These are phyloP conservation scores for Primulina tabacum DNA, from an alignment of 257 asterid species.

Conservation along the genomic window DNA sequence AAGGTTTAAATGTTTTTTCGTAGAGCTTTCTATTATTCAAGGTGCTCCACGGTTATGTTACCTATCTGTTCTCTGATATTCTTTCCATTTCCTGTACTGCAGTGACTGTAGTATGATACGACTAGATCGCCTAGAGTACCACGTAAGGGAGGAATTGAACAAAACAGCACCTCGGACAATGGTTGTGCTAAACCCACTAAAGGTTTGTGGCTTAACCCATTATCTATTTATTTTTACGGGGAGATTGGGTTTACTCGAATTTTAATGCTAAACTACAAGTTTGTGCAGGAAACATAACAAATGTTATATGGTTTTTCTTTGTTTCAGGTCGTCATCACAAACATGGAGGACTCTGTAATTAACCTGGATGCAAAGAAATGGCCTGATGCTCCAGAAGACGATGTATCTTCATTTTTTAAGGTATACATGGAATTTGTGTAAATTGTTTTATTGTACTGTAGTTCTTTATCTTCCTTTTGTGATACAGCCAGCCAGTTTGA, in stretches of 20 bases:
- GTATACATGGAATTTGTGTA: slow-evolving; percentile 28
- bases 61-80: slow-evolving; percentile 19
- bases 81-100: slow-evolving; percentile 31
- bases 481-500: not conserved
- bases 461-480: not conserved
- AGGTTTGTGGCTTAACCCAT: slow-evolving; percentile 42
- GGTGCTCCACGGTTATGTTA: slow-evolving; percentile 14
- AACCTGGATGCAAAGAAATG: slow-evolving; percentile 88
- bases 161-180: slow-evolving; percentile 68
- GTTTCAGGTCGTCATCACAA: slow-evolving; percentile 74
- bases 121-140: slow-evolving; percentile 78
- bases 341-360: slow-evolving; percentile 59
- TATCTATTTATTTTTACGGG: not conserved
- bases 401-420: slow-evolving; percentile 64
- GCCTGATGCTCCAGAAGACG: slow-evolving; percentile 85
- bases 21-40: not conserved
- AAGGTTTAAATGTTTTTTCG: slow-evolving; percentile 46
- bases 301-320: slow-evolving; percentile 6
- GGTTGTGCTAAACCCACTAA: slow-evolving; percentile 87
- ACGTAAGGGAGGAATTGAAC: slow-evolving; percentile 84
- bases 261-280: not conserved
- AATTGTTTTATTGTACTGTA: not conserved
- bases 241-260: not conserved
- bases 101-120: slow-evolving; percentile 86
- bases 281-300: not conserved